These are phyloP conservation scores for Marasmius oreades DNA, from an alignment of 1,284 basidiomycete species.

Conservation along the genomic window DNA sequence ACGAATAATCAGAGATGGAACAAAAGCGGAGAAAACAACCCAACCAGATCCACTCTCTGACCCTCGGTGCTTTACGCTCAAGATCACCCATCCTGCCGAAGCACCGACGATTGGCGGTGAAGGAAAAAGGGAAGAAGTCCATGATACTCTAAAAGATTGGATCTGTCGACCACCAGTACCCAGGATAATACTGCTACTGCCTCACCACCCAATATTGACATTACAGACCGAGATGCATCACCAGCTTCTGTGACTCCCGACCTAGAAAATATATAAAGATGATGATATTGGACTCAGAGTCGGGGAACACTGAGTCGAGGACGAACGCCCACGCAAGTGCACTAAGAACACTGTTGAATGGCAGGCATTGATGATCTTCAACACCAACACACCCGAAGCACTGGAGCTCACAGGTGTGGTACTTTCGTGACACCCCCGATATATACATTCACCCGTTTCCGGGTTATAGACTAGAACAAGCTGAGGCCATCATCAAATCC, in stretches of 20 bases:
- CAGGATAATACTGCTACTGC: constrained; percentile 36
- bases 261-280: constrained; percentile 53
- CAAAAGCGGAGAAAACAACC: constrained; percentile 23
- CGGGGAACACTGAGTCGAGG: constrained; percentile 45
- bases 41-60: constrained; percentile 31
- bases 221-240: constrained; percentile 29
- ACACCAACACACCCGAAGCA: constrained; percentile 66
- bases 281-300: constrained; percentile 64
- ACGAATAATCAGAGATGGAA: constrained; percentile 54
- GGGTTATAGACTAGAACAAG: constrained; percentile 87
- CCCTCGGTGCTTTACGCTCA: constrained; percentile 52
- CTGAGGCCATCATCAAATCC: constrained; percentile 77
- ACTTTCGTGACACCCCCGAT: neutral
- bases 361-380: constrained; percentile 83
- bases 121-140: constrained; percentile 73
- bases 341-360: constrained; percentile 29
- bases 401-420: constrained; percentile 85
- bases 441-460: constrained; percentile 16
- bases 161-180: constrained; percentile 18
- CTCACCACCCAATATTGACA: constrained; percentile 33
- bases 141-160: constrained; percentile 65
- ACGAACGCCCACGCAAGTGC: constrained; percentile 13
- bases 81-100: constrained; percentile 57
- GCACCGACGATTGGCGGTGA: constrained; percentile 56
- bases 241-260: constrained; percentile 32